Base-by-base conservation (phyloP, 108 stramenopile species). In the Cylindrotheca closterium region DNA sequence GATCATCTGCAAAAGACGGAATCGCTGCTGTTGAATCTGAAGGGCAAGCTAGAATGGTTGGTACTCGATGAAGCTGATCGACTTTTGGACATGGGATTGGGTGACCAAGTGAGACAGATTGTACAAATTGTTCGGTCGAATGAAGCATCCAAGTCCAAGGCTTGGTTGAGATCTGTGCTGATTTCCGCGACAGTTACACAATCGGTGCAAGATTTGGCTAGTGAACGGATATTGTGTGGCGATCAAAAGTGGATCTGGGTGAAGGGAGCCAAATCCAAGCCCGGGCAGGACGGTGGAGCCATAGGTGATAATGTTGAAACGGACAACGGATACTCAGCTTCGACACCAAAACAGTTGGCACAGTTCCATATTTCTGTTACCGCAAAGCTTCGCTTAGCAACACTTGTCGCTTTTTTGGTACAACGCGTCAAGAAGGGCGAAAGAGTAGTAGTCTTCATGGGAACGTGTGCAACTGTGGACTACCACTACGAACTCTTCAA, bases 51-150 rank as follows among this genome's bases (percentile, higher is more conserved):
- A 22, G 63, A 84, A 51, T 97, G 92, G 93, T 64, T 98, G 7
- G 96, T 98, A 1, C 57, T 97, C 53, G 96, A 99, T 73, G 98
- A 99, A 79, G 92, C 83, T 0, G 98, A 99, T 72, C 91, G 97
- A 2, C 75, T 99, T 30, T 58, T 96, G 46, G 98, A 98, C 67
- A 81, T 93, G 87, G 98, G 97, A 1, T 80, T 98, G 55, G 91
- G 89, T n/a, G 77, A 85, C 50, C 93, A 93, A 65, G 80, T 96
- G n/a, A 78, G 84, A 56, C 85, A 90, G 54, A 87, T 96, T 70
- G 83, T 94, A 1, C 83, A 89, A 70, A 68, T 77, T 50, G 71
- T 95, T 58, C 79, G 86, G 60, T 75, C 87, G 37, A 81, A 92
- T 70, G 81, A 86, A 58, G 78, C 82, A 2, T 58, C 74, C 32